Evolutionary conservation across 768 basidiomycete genomes (phyloP).

Genomic region (Trametes maxima): DNA sequence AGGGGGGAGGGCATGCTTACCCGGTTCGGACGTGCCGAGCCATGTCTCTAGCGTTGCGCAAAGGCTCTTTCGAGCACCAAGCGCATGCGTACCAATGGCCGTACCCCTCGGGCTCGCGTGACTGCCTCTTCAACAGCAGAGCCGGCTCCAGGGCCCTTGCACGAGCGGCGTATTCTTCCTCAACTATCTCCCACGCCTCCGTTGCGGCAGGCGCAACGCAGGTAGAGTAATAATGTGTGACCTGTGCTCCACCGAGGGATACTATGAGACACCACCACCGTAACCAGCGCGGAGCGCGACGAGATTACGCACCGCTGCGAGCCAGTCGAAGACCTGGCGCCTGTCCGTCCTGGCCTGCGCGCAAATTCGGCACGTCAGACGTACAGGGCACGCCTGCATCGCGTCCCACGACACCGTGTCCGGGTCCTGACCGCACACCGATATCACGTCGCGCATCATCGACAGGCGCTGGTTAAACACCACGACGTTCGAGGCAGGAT

Average conservation of each 20-base stretch:
- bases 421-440: neutral
- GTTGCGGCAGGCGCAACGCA: too few species aligned
- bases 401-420: neutral
- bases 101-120: too few species aligned
- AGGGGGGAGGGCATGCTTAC: neutral
- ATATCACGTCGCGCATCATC: neutral
- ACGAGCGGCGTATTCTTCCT: too few species aligned
- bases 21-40: too few species aligned
- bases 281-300: neutral
- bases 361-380: neutral
- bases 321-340: neutral
- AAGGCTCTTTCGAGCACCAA: too few species aligned
- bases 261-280: neutral
- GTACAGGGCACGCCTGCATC: neutral
- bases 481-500: neutral
- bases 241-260: neutral
- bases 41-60: too few species aligned
- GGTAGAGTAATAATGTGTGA: neutral
- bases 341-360: neutral
- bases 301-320: neutral
- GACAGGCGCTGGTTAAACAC: neutral
- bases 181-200: too few species aligned
- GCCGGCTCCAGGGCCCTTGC: too few species aligned
- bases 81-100: too few species aligned
- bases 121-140: too few species aligned